A percentile compares a stretch with the other conserved stretches of the same genome.
phyloP scores from a whole-genome alignment of 2,329 filamentous ascomycete species.

The Scortechinia acanthostroma region DNA sequence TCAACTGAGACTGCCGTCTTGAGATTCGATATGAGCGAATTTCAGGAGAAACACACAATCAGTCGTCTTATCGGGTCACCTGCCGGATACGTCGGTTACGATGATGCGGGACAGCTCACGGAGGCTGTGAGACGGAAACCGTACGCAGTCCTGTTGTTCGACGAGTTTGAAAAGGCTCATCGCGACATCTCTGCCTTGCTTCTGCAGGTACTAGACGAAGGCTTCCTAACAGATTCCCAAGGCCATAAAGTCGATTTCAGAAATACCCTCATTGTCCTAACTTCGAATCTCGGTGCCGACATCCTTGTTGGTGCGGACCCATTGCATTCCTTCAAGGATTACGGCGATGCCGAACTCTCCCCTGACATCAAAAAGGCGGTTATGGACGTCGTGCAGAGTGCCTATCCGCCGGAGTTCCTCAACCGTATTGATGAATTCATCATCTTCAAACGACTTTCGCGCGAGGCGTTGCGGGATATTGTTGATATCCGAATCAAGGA shows the following conservation, averaged over 20 bases:
- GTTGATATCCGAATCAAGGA: constrained; percentile 86
- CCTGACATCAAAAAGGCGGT: constrained; percentile 70
- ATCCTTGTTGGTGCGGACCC: constrained; percentile 75
- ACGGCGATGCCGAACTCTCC: constrained; percentile 61
- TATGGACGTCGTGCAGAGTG: constrained; percentile 74
- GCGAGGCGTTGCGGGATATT: constrained; percentile 75
- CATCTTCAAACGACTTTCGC: constrained; percentile 81
- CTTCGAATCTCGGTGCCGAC: constrained; percentile 87
- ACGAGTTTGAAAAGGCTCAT: constrained; percentile 97
- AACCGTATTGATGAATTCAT: constrained; percentile 97
- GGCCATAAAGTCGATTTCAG: constrained; percentile 95
- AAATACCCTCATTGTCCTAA: constrained; percentile 93
- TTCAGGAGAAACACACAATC: constrained; percentile 94
- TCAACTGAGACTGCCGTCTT: constrained; percentile 85
- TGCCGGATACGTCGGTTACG: constrained; percentile 91
- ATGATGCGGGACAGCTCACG: constrained; percentile 91
- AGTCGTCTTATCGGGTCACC: constrained; percentile 87
- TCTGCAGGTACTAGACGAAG: constrained; percentile 90
- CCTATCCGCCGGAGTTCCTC: constrained; percentile 85
- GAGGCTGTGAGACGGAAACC: constrained; percentile 92
- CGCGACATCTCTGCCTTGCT: constrained; percentile 87
- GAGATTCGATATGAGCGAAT: constrained; percentile 95
- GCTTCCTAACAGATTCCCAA: constrained; percentile 89
- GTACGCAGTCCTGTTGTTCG: constrained; percentile 88
- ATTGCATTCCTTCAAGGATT: constrained; percentile 54